Conservation (phyloP, 176 grass and related monocot species). For the Oryza australiensis region DNA sequence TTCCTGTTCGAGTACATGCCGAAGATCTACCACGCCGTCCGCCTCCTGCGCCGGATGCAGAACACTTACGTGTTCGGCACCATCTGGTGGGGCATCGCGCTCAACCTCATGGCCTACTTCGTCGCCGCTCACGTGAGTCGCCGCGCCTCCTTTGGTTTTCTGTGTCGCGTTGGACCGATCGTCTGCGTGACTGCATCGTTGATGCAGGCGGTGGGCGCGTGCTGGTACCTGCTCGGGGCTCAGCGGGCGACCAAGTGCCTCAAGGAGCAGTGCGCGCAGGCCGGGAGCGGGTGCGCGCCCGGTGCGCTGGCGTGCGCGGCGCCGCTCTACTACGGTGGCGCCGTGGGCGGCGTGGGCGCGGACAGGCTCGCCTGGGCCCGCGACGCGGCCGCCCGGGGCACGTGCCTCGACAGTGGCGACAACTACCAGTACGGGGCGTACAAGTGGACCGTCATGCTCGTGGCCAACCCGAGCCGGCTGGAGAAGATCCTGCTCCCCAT, state of each 20-base stretch:
- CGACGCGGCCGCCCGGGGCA: slow-evolving; percentile 46
- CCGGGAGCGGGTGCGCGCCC: slow-evolving; percentile 30
- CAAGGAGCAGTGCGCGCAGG: slow-evolving; percentile 51
- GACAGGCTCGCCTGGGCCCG: slow-evolving; percentile 55
- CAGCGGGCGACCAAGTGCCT: slow-evolving; percentile 84
- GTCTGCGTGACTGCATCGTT: not conserved
- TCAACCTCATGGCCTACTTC: slow-evolving; percentile 96
- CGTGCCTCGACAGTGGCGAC: slow-evolving; percentile 56
- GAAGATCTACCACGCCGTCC: slow-evolving; percentile 76
- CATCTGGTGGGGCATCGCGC: slow-evolving; percentile 83
- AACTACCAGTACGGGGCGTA: slow-evolving; percentile 80
- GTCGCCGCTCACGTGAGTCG: slow-evolving; percentile 76
- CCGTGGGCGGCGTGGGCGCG: not conserved
- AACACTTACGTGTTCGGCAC: slow-evolving; percentile 65
- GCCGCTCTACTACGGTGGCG: slow-evolving; percentile 67
- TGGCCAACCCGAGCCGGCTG: slow-evolving; percentile 65
- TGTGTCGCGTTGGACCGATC: not conserved
- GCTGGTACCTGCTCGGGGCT: slow-evolving; percentile 85
- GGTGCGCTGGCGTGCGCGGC: slow-evolving; percentile 52
- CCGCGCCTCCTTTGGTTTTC: not conserved
- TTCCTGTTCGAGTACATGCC: slow-evolving; percentile 85
- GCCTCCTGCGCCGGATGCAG: slow-evolving; percentile 73
- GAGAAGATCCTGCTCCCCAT: slow-evolving; percentile 91
- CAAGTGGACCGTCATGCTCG: slow-evolving; percentile 80
- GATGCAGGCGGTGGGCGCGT: slow-evolving; percentile 78